phyloP scores from a whole-genome alignment of 2,329 filamentous ascomycete species.

The Cryoendolithus antarcticus region DNA sequence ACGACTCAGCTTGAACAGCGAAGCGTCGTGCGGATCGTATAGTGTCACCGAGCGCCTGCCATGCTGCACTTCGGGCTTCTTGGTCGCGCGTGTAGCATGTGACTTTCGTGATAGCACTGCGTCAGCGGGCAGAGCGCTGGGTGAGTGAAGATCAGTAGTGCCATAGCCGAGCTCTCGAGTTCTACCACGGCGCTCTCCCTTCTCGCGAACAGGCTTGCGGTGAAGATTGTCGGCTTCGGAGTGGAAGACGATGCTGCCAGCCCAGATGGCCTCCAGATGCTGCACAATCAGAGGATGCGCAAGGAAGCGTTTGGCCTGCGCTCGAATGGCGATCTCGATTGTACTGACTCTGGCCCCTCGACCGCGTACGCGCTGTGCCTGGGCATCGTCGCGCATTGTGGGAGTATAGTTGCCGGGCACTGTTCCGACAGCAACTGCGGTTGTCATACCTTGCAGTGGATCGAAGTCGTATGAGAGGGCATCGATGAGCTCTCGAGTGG shows the following conservation, averaged over 20 bases:
- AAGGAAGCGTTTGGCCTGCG: conserved; percentile 83
- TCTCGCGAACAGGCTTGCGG: conserved; percentile 34
- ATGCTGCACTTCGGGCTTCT: conserved; percentile 14
- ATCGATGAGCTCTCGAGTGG: conserved; percentile 81
- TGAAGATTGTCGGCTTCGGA: conserved; percentile 78
- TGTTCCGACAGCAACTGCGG: conserved; percentile 26
- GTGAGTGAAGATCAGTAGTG: conserved; percentile 17
- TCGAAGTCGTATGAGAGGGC: conserved; percentile 92
- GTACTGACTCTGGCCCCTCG: conserved; percentile 71
- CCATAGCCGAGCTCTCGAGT: conserved; percentile 26
- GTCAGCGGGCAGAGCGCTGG: conserved; percentile 19
- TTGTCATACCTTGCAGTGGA: conserved; percentile 68
- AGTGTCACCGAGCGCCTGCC: conserved; percentile 64
- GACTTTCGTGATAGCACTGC: conserved; percentile 18
- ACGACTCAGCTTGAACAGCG: conserved; percentile 79
- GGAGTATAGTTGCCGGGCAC: conserved; percentile 11
- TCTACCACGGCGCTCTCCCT: conserved; percentile 7
- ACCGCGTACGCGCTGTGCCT: conserved; percentile 35
- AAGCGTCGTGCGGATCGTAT: conserved; percentile 84
- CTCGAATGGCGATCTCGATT: conserved; percentile 82
- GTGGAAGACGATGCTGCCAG: conserved; percentile 87
- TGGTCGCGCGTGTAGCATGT: conserved; percentile 9
- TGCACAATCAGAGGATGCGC: conserved; percentile 86
- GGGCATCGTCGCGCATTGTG: conserved; percentile 8
- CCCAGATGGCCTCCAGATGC: conserved; percentile 95